Evolutionary conservation across 179 eudicot genomes (phyloP).

Genomic region (Pouteria campechiana): DNA sequence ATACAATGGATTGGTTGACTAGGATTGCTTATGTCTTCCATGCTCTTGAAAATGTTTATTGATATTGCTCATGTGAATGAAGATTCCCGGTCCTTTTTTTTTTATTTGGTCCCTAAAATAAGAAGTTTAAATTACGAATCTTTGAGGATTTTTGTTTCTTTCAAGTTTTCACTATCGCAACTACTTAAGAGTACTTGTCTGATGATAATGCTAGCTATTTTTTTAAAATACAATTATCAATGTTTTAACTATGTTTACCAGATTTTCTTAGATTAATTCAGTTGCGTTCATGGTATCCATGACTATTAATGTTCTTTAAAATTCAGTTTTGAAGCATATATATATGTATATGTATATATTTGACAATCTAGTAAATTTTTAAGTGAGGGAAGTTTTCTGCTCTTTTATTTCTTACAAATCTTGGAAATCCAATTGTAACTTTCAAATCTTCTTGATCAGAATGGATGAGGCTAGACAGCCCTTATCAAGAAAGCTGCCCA

Average conservation of each 20-base stretch:
- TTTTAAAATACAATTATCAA: too few species aligned
- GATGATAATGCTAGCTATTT: too few species aligned
- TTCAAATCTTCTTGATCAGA: conserved; percentile 14
- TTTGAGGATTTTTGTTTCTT: too few species aligned
- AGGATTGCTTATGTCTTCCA: too few species aligned
- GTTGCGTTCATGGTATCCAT: neutral
- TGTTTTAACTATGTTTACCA: too few species aligned
- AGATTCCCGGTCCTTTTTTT: neutral
- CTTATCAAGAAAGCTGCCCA: conserved; percentile 39
- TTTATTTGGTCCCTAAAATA: neutral
- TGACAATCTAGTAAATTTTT: too few species aligned
- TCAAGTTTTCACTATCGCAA: too few species aligned
- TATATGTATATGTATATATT: too few species aligned
- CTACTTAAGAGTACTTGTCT: too few species aligned
- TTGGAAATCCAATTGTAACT: neutral
- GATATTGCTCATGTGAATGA: neutral
- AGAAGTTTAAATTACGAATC: too few species aligned
- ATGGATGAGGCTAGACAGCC: conserved; percentile 60
- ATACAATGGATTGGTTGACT: neutral
- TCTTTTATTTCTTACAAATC: neutral
- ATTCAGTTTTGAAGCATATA: neutral
- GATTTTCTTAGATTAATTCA: too few species aligned
- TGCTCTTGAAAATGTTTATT: neutral
- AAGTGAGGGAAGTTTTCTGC: neutral
- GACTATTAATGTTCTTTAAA: neutral